A percentile compares a stretch with the other conserved stretches of the same genome.
These are phyloP conservation scores for Suillus brevipes DNA, from an alignment of 768 basidiomycete species.

Conservation along the genomic window DNA sequence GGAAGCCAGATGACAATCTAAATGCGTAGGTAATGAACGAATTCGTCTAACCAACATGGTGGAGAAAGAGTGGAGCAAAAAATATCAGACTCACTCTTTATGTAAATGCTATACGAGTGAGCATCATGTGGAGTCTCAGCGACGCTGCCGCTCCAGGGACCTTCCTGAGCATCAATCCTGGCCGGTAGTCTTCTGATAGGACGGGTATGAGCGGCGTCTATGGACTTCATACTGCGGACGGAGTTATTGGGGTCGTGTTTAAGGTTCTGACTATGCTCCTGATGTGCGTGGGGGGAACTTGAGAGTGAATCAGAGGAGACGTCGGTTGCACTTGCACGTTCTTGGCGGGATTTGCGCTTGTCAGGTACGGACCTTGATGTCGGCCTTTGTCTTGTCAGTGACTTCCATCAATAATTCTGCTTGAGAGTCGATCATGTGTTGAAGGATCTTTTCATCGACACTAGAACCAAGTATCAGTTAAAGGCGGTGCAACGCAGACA, in stretches of 20 bases:
- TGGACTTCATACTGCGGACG: conserved; percentile 42
- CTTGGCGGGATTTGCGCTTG: conserved; percentile 36
- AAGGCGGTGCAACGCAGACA: background rate
- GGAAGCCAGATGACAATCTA: conserved; percentile 25
- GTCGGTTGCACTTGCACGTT: conserved; percentile 40
- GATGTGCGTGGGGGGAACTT: conserved; percentile 31
- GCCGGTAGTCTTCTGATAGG: conserved; percentile 49
- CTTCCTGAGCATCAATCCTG: conserved; percentile 73
- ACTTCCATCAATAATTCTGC: conserved; percentile 74
- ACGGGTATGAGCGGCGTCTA: conserved; percentile 45
- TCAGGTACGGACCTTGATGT: conserved; percentile 49
- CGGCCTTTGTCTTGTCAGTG: no score
- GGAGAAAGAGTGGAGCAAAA: conserved; percentile 26
- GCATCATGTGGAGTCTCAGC: conserved; percentile 81
- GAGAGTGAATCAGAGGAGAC: conserved; percentile 34
- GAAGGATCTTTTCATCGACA: conserved; percentile 66
- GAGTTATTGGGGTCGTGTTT: conserved; percentile 19
- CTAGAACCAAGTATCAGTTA: conserved; percentile 29
- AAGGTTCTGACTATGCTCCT: conserved; percentile 14
- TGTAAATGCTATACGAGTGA: conserved; percentile 73
- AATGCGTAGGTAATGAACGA: conserved; percentile 20
- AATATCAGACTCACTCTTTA: conserved; percentile 70
- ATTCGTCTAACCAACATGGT: conserved; percentile 15
- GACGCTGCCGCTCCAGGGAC: conserved; percentile 85
- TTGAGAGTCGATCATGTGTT: conserved; percentile 63